phyloP scores from a whole-genome alignment of 495 filamentous ascomycete species.

The Neurospora pannonica region DNA sequence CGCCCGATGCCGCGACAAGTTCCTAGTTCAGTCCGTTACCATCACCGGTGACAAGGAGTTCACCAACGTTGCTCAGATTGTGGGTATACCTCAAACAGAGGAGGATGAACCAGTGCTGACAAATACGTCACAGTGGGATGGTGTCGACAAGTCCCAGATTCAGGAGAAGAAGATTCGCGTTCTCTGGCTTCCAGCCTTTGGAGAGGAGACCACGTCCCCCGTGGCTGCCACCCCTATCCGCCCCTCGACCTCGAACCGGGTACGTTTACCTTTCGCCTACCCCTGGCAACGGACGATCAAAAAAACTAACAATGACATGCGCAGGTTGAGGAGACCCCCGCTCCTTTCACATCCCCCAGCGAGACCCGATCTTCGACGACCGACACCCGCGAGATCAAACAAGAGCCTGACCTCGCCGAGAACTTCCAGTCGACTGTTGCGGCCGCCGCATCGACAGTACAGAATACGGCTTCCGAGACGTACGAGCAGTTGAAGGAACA shows the following conservation, averaged over 20 bases:
- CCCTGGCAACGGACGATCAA: no score
- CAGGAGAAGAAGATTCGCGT: slow-evolving; percentile 97
- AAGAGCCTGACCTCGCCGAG: slow-evolving; percentile 24
- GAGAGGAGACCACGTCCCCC: slow-evolving; percentile 9
- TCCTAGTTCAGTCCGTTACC: slow-evolving; percentile 87
- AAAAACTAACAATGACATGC: neutral
- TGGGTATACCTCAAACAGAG: slow-evolving; percentile 34
- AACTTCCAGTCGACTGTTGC: slow-evolving; percentile 21
- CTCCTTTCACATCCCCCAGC: slow-evolving; percentile 4
- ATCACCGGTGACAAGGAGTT: slow-evolving; percentile 80
- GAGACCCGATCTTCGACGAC: slow-evolving; percentile 11
- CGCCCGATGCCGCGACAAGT: slow-evolving; percentile 92
- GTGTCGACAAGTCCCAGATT: slow-evolving; percentile 63
- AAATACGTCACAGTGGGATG: slow-evolving; percentile 51
- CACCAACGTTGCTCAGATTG: slow-evolving; percentile 66
- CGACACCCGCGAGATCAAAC: slow-evolving; percentile 35
- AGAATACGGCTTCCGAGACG: slow-evolving; percentile 27
- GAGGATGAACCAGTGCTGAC: slow-evolving; percentile 16
- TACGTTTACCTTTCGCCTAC: slow-evolving; percentile 7
- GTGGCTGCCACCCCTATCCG: slow-evolving; percentile 17
- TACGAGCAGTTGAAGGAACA: slow-evolving; percentile 60
- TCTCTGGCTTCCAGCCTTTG: slow-evolving; percentile 50
- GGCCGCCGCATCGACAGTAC: slow-evolving; percentile 22
- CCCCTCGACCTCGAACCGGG: slow-evolving; percentile 18
- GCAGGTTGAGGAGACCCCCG: slow-evolving; percentile 24